Conservation (phyloP, 805 yeast species). For the Candida taoyuanica region DNA sequence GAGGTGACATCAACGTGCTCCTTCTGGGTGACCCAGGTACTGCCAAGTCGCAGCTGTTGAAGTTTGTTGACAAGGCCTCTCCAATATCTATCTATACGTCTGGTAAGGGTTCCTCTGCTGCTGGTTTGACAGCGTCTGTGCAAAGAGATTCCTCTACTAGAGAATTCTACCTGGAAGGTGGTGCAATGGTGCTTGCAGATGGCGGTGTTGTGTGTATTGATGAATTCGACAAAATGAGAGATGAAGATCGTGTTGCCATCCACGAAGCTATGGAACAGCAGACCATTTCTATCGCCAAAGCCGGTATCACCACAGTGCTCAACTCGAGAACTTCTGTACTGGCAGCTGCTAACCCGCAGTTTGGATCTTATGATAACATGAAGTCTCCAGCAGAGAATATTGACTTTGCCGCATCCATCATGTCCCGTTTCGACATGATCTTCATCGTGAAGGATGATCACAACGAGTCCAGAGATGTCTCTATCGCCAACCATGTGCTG, state of each 20-base stretch:
- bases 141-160: constrained; percentile 86
- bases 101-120: constrained; percentile 99
- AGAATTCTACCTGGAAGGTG: constrained; percentile 96
- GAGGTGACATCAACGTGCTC: constrained; percentile 96
- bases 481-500: constrained; percentile 93
- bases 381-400: constrained; percentile 97
- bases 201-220: constrained; percentile 99
- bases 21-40: constrained; percentile 98
- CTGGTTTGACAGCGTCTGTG: constrained; percentile 97
- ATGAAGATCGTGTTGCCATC: constrained; percentile 96
- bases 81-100: constrained; percentile 96
- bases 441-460: constrained; percentile 96
- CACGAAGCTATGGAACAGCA: constrained; percentile 99
- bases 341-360: constrained; percentile 97
- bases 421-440: constrained; percentile 98
- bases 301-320: constrained; percentile 95
- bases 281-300: constrained; percentile 97
- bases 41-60: constrained; percentile 92
- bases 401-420: constrained; percentile 94
- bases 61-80: constrained; percentile 90
- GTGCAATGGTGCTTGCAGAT: constrained; percentile 99
- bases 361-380: constrained; percentile 93
- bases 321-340: constrained; percentile 94
- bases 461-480: constrained; percentile 74
- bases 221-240: constrained; percentile 99